These are phyloP conservation scores for Pleurotus eryngii DNA, from an alignment of 768 basidiomycete genomes.

Conservation along the genomic window DNA sequence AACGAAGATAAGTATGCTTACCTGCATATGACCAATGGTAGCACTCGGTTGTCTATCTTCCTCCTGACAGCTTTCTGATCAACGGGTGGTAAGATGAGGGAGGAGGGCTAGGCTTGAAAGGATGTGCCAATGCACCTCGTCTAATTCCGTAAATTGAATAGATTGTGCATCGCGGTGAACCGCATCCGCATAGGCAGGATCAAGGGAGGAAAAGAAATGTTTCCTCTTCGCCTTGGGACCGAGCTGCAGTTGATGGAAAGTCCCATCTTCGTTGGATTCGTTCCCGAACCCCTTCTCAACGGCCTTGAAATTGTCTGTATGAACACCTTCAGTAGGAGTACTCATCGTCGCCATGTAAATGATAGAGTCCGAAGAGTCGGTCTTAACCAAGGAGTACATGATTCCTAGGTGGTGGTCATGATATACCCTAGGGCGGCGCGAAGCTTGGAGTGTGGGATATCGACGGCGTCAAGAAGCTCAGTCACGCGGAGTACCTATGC, in stretches of 20 bases:
- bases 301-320: neutral
- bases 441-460: neutral
- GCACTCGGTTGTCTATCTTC: conserved; percentile 50
- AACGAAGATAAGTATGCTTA: conserved; percentile 16
- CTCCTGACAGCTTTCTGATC: conserved; percentile 37
- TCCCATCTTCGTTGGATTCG: conserved; percentile 27
- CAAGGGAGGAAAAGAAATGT: conserved; percentile 46
- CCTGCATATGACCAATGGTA: conserved; percentile 50
- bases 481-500: neutral
- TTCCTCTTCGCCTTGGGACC: conserved; percentile 37
- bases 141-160: conserved; percentile 4
- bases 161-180: conserved; percentile 36
- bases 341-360: neutral
- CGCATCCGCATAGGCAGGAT: conserved; percentile 43
- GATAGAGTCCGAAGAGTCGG: neutral
- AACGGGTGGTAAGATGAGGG: neutral
- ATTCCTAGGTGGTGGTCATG: neutral
- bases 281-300: neutral
- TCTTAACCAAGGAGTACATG: neutral
- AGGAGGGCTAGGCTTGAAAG: too few species aligned
- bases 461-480: neutral
- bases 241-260: conserved; percentile 37
- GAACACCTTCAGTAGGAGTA: neutral
- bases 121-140: neutral
- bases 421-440: neutral